Evolutionary conservation across 2,329 filamentous ascomycete species (phyloP), one percentile per base, ranked within the genome.

Genomic region (Cryphonectria carpinicola): DNA sequence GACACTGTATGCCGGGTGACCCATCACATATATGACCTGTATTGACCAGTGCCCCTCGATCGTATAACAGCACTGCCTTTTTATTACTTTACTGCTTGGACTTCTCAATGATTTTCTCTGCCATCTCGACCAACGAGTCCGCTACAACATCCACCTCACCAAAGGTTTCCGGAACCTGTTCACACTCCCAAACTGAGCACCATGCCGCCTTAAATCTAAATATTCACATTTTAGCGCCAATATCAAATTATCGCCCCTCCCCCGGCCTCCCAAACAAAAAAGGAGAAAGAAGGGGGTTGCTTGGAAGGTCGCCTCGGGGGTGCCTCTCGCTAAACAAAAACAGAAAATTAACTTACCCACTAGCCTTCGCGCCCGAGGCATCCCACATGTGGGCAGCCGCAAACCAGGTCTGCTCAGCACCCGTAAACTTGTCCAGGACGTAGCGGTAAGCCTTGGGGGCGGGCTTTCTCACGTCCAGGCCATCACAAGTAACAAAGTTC

Each of bases 331-430:
- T 11, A 19, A 28, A 14, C 6, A 46, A 8, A 1, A 14, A 5
- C n/a, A 7, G 4, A n/a, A 6, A 35, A 4, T 14, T 32, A 19
- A 62, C 76, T 73, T 72, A 79, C 73, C 85, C 85, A n/a, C 81
- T 81, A 69, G 80, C 81, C 64, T 80, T 81, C 11, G 87, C 87
- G 4, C 86, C 85, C 25, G 82, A 81, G 1, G 87, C 86, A 79
- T 89, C 87, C 87, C 87, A 89, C 81, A 86, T 85, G 77, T 89
- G 87, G 32, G 86, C 87, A 1, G 87, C 87, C 0, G 85, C 87
- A 76, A 88, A 89, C 86, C 86, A 89, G 62, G 81, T 82, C 71
- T 84, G 78, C 0, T 79, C 77, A 0, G 74, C 74, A 0, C 74
- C 81, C 35, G 58, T 65, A 69, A 88, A 82, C 65, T 76, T 77